A percentile compares a stretch with the other conserved stretches of the same genome.
Conservation (phyloP, 768 basidiomycete species). For the Udeniomyces megalosporus region DNA sequence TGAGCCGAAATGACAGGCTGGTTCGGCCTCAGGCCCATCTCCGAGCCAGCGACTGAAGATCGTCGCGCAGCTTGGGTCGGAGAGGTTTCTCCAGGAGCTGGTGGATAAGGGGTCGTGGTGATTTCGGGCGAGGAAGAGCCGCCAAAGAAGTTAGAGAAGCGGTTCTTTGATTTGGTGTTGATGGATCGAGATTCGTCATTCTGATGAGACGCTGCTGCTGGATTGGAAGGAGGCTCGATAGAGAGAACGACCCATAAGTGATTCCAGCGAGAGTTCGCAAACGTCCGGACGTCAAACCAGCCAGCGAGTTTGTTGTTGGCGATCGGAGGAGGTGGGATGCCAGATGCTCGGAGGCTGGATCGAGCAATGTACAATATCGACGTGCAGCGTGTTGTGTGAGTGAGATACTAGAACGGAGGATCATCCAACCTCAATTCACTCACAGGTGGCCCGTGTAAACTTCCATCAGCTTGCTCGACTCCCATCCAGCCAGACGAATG, state of each 20-base stretch:
- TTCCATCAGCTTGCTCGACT: conserved; percentile 85
- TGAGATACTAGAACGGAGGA: not conserved
- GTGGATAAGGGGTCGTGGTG: conserved; percentile 3
- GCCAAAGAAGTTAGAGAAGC: conserved; percentile 53
- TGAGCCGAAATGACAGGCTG: conserved; percentile 34
- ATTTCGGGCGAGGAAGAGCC: not conserved
- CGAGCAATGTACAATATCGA: no score
- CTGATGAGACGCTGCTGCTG: not conserved
- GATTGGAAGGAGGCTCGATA: not conserved
- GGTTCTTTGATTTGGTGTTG: conserved; percentile 32
- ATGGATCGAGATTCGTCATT: not conserved
- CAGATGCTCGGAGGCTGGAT: conserved; percentile 1
- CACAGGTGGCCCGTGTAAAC: conserved; percentile 84
- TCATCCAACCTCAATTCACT: not conserved
- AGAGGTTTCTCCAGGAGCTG: conserved; percentile 5
- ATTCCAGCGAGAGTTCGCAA: conserved; percentile 3
- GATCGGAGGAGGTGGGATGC: not conserved
- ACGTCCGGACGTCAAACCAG: conserved; percentile 16
- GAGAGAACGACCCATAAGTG: conserved; percentile 15
- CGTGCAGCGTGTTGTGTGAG: no score
- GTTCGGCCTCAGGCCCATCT: not conserved
- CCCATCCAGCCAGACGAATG: conserved; percentile 78
- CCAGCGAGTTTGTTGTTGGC: not conserved
- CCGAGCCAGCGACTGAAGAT: conserved; percentile 34
- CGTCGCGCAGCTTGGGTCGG: conserved; percentile 18